phyloP scores from a whole-genome alignment of 352 stramenopile species.

The Aphanomyces astaci region DNA sequence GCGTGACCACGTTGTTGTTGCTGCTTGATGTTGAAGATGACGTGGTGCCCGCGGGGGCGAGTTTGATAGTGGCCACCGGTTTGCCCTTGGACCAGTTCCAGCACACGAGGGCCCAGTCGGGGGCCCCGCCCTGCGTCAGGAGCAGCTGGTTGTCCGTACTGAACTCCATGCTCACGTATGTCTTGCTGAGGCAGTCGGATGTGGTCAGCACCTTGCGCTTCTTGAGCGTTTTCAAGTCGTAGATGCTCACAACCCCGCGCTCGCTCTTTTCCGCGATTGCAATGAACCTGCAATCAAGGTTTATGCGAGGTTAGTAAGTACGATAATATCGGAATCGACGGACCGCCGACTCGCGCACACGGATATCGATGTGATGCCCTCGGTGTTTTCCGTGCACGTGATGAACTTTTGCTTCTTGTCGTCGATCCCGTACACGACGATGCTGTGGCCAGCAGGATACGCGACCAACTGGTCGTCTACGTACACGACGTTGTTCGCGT shows the following conservation, averaged over 20 bases:
- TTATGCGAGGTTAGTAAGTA: not conserved
- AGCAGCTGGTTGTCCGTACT: slow-evolving; percentile 86
- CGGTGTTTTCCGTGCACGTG: slow-evolving; percentile 60
- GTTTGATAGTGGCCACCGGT: slow-evolving; percentile 63
- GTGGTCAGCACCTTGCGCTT: slow-evolving; percentile 84
- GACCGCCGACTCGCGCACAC: slow-evolving; percentile 53
- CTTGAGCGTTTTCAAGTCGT: slow-evolving; percentile 85
- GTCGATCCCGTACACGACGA: slow-evolving; percentile 84
- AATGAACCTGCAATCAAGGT: slow-evolving; percentile 40
- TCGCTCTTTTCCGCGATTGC: slow-evolving; percentile 71
- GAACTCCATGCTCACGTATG: slow-evolving; percentile 82
- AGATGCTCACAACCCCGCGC: slow-evolving; percentile 66
- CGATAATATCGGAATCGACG: too few relatives aligned
- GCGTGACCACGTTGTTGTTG: too few relatives aligned
- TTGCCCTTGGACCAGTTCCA: slow-evolving; percentile 93
- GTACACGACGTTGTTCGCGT: slow-evolving; percentile 72
- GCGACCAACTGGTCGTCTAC: slow-evolving; percentile 74
- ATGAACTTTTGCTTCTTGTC: slow-evolving; percentile 89
- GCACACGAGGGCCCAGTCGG: slow-evolving; percentile 83
- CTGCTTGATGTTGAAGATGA: slow-evolving; percentile 10
- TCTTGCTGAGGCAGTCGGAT: slow-evolving; percentile 52
- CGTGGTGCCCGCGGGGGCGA: slow-evolving; percentile 26
- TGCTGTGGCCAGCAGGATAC: slow-evolving; percentile 82
- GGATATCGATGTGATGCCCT: slow-evolving; percentile 56
- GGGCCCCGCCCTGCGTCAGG: slow-evolving; percentile 76